A percentile compares a stretch with the other conserved stretches of the same genome.
Evolutionary conservation across 176 grass and related monocot species (phyloP).

Genomic region (Raddia distichophylla): DNA sequence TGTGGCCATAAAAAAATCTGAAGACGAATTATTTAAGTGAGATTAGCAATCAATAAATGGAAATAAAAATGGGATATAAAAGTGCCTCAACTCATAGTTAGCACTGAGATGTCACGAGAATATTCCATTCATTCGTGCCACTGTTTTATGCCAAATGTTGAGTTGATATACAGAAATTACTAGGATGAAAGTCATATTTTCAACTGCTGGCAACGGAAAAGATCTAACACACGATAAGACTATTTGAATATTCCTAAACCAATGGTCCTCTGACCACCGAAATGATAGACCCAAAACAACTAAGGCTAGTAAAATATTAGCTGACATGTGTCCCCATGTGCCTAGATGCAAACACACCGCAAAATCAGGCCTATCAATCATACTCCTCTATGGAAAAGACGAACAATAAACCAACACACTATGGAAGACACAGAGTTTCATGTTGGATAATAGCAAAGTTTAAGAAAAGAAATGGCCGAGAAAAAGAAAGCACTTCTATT

Average conservation of each 20-base stretch:
- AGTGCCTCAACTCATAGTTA: constrained; percentile 29
- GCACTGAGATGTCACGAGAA: constrained; percentile 22
- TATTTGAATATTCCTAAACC: constrained; percentile 37
- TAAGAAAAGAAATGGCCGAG: constrained; percentile 14
- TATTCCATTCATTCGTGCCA: constrained; percentile 1
- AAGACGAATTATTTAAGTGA: constrained; percentile 45
- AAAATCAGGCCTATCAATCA: constrained; percentile 43
- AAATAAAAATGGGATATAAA: constrained; percentile 25
- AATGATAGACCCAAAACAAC: constrained; percentile 37
- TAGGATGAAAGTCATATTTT: no score
- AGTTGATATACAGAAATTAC: constrained; percentile 30
- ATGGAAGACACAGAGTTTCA: constrained; percentile 13
- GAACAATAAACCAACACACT: constrained; percentile 21
- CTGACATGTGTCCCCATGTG: constrained; percentile 55
- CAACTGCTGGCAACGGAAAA: no score
- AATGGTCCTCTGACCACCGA: constrained; percentile 38
- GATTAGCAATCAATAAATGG: constrained; percentile 27
- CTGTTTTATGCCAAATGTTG: constrained; percentile 16
- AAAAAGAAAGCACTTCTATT: no score
- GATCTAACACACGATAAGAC: constrained; percentile 17
- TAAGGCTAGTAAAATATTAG: constrained; percentile 47
- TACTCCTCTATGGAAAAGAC: constrained; percentile 43
- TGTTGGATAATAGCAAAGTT: constrained; percentile 1
- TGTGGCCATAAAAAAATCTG: constrained; percentile 97
- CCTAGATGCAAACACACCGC: constrained; percentile 42